Base-by-base conservation (phyloP, 768 basidiomycete genomes). In the Tricholoma matsutake region DNA sequence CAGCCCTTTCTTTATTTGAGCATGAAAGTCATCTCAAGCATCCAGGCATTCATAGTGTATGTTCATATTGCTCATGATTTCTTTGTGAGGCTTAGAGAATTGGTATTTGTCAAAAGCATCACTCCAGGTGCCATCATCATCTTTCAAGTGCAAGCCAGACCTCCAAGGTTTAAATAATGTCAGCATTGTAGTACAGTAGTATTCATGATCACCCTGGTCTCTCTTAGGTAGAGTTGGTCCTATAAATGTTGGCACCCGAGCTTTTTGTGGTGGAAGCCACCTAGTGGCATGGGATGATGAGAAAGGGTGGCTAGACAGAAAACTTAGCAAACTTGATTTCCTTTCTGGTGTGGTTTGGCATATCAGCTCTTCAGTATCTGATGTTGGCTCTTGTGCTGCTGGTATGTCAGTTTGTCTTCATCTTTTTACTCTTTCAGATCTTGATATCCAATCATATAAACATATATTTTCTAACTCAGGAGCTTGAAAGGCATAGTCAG, bases 141-240 rank as follows among this genome's bases (percentile, higher is more conserved):
- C 6, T 56, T 58, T 71, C 4, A 73, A 41, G 43, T 73, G 68
- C 4, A 8, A 2, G 0, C 67, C 67, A 6, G 35, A 22, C 52
- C 72, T 31, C 74, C 73, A 73, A 6, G 69, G 67, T 45, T 67
- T 71, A 13, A 56, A 56, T 9, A 56, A 29, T 20, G 54, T 56
- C 10, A 41, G 11, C 54, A 56, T 37, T 22, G 67, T 59, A 28
- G 61, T 41, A 56, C 70, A 73, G 35, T 75, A 75, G 49, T 67
- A 72, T 32, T 77, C 71, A 16, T 66, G 45, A 60, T 75, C 74
- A 1, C 71, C 74, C 41, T 57, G 39, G 54, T 76, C 73, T 10
- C 54, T 5, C 9, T 68, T 53, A 6, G 75, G 74, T 3, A 73
- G 56, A 3, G 59, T 49, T 1, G 63, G 65, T 5, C 71, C 71